These are phyloP conservation scores for Aspergillus texensis DNA, from an alignment of 2,329 filamentous ascomycete species.

Conservation along the genomic window DNA sequence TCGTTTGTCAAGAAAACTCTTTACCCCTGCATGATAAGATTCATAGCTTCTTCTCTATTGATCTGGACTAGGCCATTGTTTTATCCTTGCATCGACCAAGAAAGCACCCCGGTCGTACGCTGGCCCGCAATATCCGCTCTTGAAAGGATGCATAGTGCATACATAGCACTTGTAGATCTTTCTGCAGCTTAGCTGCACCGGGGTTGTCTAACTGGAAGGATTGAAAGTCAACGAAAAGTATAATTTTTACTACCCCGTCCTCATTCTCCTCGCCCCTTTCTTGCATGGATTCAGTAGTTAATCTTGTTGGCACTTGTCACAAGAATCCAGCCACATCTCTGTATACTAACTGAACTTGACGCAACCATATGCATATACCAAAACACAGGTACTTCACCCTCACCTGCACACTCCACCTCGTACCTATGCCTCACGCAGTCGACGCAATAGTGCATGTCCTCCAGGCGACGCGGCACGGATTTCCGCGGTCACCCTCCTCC, in stretches of 20 bases:
- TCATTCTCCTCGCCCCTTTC: neutral
- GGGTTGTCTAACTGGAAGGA: too few relatives aligned
- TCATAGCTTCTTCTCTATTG: neutral
- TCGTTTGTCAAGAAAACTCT: neutral
- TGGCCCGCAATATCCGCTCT: neutral
- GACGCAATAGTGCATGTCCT: neutral
- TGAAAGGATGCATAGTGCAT: neutral
- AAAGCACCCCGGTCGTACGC: neutral
- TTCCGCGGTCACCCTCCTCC: neutral
- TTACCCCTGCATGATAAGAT: neutral
- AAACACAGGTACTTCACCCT: neutral
- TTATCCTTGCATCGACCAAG: neutral
- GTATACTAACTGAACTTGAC: neutral
- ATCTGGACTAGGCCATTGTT: neutral
- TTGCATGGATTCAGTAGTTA: neutral
- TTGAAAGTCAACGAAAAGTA: neutral
- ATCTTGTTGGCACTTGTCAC: neutral
- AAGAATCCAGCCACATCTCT: neutral
- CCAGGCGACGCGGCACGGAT: neutral
- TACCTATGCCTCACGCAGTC: neutral
- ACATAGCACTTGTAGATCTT: constrained; percentile 1
- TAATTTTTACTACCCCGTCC: neutral
- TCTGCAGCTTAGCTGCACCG: neutral
- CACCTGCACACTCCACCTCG: neutral
- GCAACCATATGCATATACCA: neutral